These are phyloP conservation scores for Clarkia xantiana DNA, from an alignment of 345 rosid species.

Conservation along the genomic window DNA sequence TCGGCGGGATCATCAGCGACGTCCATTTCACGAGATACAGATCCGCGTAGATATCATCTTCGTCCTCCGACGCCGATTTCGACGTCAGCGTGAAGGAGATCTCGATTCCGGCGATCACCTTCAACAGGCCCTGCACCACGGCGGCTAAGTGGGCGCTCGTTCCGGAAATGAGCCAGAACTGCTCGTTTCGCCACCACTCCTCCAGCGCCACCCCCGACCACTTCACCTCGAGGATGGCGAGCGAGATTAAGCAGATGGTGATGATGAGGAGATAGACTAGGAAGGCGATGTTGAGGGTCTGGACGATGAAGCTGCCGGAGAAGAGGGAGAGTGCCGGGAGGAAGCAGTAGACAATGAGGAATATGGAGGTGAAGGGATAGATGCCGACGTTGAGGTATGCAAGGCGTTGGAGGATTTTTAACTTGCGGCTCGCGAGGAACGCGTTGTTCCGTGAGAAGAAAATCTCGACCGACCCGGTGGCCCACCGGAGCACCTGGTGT, in stretches of 20 bases:
- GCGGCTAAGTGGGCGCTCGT: conserved; percentile 90
- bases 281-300: conserved; percentile 40
- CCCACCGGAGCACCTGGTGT: conserved; percentile 94
- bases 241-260: conserved; percentile 45
- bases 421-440: conserved; percentile 39
- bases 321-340: conserved; percentile 90
- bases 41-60: conserved; percentile 65
- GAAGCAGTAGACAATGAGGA: conserved; percentile 82
- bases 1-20: conserved; percentile 77
- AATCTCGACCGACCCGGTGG: conserved; percentile 89
- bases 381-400: conserved; percentile 84
- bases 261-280: conserved; percentile 50
- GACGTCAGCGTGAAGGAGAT: conserved; percentile 87
- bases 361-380: conserved; percentile 82
- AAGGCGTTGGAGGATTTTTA: conserved; percentile 71
- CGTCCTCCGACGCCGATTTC: conserved; percentile 62
- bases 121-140: conserved; percentile 68
- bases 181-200: conserved; percentile 99
- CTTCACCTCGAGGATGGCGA: conserved; percentile 72
- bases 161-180: conserved; percentile 86
- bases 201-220: conserved; percentile 77
- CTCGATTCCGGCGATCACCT: conserved; percentile 81
- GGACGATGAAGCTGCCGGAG: conserved; percentile 77
- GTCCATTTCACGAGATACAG: conserved; percentile 80
- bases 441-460: conserved; percentile 96